Evolutionary conservation across 768 basidiomycete genomes (phyloP), one percentile per base, ranked within the genome.

Genomic region (Exidia glandulosa): DNA sequence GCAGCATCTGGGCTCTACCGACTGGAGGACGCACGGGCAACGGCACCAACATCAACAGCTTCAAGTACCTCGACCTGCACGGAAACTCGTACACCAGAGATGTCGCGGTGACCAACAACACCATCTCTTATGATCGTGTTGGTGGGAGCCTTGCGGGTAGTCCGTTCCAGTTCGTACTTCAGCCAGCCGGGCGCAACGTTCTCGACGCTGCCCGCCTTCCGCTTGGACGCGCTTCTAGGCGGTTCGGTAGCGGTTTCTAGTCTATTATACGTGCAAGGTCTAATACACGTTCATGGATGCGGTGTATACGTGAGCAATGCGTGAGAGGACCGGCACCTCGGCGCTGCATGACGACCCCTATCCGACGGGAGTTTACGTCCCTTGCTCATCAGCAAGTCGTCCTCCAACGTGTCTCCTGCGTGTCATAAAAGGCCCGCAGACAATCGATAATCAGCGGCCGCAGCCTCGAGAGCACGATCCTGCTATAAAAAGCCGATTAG

Each of bases 41-140:
- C 59, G 87, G 87, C 31, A 86, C 84, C 5, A 87, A 75, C 70
- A 81, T 79, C 71, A 89, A 89, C 68, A 78, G 77, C 1, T 84
- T 90, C 70, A 70, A 68, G 33, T 91, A 88, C 66, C 63, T 68
- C 12, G 86, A 90, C 67, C 64, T 65, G 50, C 70, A 71, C 5
- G 84, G 82, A 56, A 84, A 89, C 69, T 86, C 86, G 0, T 90
- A 77, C 69, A 69, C 71, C 59, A 75, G 87, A 59, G 66, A 73
- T 27, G 87, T 90, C 58, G 75, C 81, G 61, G 84, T 86, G 2
- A 79, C 79, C 2, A 73, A 80, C 63, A 79, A 84, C 66, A 76
- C 75, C 66, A 85, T 90, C 66, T 81, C 81, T 3, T 73, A 79
- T 37, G 84, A 90, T 65, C 67, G 73, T 23, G 72, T 84, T 60